Percentiles rank a stretch among this genome's conserved stretches.
phyloP scores from a whole-genome alignment of 805 yeast genomes.

The Grigorovia humatica region DNA sequence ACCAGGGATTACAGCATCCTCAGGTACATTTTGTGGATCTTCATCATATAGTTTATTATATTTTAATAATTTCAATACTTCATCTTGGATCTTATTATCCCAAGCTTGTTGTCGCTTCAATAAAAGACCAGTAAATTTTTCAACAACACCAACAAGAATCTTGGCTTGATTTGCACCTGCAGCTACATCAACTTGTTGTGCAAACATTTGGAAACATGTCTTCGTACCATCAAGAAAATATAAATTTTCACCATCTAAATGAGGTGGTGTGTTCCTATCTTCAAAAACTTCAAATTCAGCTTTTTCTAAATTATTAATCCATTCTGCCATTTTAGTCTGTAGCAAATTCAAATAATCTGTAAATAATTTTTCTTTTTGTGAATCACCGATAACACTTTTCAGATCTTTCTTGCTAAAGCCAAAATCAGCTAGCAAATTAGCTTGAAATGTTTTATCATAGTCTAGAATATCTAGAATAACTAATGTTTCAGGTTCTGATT shows the following conservation, averaged over 20 bases:
- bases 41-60: constrained; percentile 26
- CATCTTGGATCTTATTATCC: constrained; percentile 43
- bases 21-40: constrained; percentile 29
- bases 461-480: constrained; percentile 64
- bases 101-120: constrained; percentile 54
- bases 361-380: constrained; percentile 59
- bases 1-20: constrained; percentile 43
- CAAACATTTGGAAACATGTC: constrained; percentile 69
- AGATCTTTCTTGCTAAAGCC: constrained; percentile 36
- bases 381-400: constrained; percentile 56
- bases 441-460: constrained; percentile 61
- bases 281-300: constrained; percentile 58
- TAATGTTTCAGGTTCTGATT: constrained; percentile 70
- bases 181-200: constrained; percentile 84
- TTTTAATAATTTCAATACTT: constrained; percentile 33
- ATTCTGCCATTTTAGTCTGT: constrained; percentile 66
- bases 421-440: constrained; percentile 41
- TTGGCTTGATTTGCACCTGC: constrained; percentile 75
- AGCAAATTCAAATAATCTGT: constrained; percentile 71
- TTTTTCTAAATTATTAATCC: constrained; percentile 63
- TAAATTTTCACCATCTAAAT: constrained; percentile 51
- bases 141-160: constrained; percentile 68
- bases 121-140: constrained; percentile 54
- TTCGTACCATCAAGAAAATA: constrained; percentile 68
- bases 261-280: constrained; percentile 64